A percentile compares a stretch with the other conserved stretches of the same genome.
Conservation (phyloP, 169 alveolate genomes). For the Plasmodium vinckei region DNA sequence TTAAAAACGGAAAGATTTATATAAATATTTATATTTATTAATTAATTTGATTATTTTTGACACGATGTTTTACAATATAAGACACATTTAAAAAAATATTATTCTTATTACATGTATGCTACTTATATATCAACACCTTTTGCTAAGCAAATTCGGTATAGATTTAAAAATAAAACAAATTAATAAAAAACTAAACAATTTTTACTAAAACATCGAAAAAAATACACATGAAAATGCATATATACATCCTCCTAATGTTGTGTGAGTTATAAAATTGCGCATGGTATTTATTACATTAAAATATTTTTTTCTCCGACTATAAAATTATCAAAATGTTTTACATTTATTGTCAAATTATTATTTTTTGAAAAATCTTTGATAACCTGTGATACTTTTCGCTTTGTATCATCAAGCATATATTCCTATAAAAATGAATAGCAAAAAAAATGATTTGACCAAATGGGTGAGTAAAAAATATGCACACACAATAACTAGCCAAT, state of each 20-base stretch:
- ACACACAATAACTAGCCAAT: not conserved
- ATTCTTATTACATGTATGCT: too few species aligned
- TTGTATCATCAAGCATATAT: constrained; percentile 73
- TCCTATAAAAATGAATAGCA: constrained; percentile 13
- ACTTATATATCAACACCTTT: too few species aligned
- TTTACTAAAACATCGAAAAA: not conserved
- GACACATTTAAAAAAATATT: too few species aligned
- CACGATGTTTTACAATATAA: too few species aligned
- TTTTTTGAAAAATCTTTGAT: constrained; percentile 35
- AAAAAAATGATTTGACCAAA: not conserved
- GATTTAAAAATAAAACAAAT: not conserved
- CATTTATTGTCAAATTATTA: constrained; percentile 40
- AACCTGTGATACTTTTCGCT: constrained; percentile 68
- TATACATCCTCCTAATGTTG: not conserved
- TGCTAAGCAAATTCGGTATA: not conserved
- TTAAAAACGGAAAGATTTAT: too few species aligned
- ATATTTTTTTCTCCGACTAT: constrained; percentile 61
- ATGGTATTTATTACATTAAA: constrained; percentile 2
- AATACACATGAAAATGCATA: not conserved
- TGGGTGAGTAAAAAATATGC: not conserved
- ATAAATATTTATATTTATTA: too few species aligned
- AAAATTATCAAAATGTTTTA: constrained; percentile 42
- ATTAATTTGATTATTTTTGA: too few species aligned
- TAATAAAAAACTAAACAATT: not conserved
- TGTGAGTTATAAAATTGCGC: too few species aligned